phyloP scores from a whole-genome alignment of 306 rosid species.

The Comarum palustre region DNA sequence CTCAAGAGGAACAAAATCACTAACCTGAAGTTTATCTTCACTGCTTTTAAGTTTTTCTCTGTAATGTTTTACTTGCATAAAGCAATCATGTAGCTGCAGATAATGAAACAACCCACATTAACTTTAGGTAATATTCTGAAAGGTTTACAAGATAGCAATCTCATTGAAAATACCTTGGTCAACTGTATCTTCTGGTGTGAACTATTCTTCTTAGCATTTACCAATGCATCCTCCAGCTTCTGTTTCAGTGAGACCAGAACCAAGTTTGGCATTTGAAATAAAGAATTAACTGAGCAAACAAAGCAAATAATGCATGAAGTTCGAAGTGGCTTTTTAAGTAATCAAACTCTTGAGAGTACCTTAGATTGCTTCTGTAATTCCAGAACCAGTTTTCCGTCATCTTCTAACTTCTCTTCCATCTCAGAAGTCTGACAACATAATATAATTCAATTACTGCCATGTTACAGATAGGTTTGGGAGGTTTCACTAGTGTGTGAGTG shows the following conservation, averaged over 20 bases:
- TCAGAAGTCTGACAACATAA: constrained; percentile 51
- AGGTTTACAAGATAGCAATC: background rate
- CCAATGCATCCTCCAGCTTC: constrained; percentile 88
- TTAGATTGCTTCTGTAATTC: constrained; percentile 69
- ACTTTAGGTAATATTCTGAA: constrained; percentile 10
- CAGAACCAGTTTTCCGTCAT: constrained; percentile 35
- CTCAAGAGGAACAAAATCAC: constrained; percentile 20
- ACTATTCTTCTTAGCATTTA: constrained; percentile 67
- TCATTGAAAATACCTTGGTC: constrained; percentile 54
- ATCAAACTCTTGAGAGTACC: constrained; percentile 32
- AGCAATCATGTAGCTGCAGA: constrained; percentile 71
- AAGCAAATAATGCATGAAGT: constrained; percentile 11
- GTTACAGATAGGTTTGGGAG: background rate
- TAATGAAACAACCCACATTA: constrained; percentile 20
- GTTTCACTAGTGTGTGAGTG: background rate
- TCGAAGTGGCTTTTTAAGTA: constrained; percentile 13
- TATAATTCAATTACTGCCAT: constrained; percentile 26
- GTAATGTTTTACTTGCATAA: constrained; percentile 53
- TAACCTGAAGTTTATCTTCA: constrained; percentile 87
- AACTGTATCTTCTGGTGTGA: constrained; percentile 58
- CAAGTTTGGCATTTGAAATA: constrained; percentile 11
- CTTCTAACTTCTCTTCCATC: constrained; percentile 49
- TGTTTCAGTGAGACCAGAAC: constrained; percentile 36
- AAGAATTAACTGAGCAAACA: constrained; percentile 5
- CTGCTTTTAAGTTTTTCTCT: constrained; percentile 55